Percentiles rank a stretch among this genome's conserved stretches.
These are phyloP conservation scores for Arthrobotrys iridis DNA, from an alignment of 2,329 filamentous ascomycete genomes.

Conservation along the genomic window DNA sequence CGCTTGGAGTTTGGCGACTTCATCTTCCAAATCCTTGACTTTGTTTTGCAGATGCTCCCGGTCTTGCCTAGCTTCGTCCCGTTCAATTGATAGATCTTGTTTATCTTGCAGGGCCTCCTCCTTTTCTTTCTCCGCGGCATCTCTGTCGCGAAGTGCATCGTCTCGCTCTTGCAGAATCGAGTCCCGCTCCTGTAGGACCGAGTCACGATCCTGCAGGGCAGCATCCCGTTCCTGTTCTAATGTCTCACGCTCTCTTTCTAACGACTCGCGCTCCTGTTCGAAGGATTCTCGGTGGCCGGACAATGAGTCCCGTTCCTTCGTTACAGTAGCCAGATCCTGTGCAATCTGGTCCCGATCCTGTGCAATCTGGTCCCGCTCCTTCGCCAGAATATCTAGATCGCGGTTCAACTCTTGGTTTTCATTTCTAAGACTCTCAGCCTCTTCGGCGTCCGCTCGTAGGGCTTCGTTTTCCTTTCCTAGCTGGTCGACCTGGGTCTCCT, in stretches of 20 bases:
- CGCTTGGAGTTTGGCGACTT: constrained; percentile 45
- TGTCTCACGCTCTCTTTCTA: background rate
- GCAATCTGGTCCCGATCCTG: constrained; percentile 35
- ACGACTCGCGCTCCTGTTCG: constrained; percentile 1
- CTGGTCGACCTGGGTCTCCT: constrained; percentile 46
- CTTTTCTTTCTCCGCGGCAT: background rate
- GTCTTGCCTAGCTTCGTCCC: constrained; percentile 45
- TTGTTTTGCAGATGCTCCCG: constrained; percentile 41
- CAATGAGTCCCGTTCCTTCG: constrained; percentile 29
- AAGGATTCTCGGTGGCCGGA: constrained; percentile 15
- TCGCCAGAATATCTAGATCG: constrained; percentile 47
- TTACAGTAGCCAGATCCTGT: constrained; percentile 15
- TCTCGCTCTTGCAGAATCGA: constrained; percentile 17
- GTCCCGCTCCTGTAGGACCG: constrained; percentile 28
- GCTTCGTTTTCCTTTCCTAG: constrained; percentile 43
- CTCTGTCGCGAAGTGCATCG: background rate
- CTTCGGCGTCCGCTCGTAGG: constrained; percentile 31
- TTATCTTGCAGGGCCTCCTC: constrained; percentile 20
- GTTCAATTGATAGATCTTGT: constrained; percentile 35
- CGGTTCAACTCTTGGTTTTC: constrained; percentile 43
- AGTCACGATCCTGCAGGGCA: constrained; percentile 20
- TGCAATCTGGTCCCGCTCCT: constrained; percentile 35
- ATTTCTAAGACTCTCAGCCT: constrained; percentile 21
- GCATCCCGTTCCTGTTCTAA: background rate
- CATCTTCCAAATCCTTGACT: constrained; percentile 50